A percentile compares a stretch with the other conserved stretches of the same genome.
These are phyloP conservation scores for Trypanosoma brucei DNA, from an alignment of 208 protist species.

Conservation along the genomic window DNA sequence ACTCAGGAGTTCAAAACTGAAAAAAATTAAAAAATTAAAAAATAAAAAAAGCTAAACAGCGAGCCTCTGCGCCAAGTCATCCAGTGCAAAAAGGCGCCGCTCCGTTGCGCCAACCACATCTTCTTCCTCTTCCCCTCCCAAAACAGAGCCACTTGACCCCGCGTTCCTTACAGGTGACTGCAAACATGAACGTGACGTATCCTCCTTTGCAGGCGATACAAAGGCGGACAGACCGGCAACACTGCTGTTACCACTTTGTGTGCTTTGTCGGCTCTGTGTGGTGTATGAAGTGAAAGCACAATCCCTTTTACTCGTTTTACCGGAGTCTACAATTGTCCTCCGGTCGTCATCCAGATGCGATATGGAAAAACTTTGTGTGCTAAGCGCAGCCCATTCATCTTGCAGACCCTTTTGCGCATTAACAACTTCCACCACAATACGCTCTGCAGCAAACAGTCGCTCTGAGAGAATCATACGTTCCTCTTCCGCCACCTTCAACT, in stretches of 20 bases:
- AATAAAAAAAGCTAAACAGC: neutral
- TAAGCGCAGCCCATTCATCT: neutral
- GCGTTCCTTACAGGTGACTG: neutral
- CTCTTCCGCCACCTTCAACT: conserved; percentile 1
- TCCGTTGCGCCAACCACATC: neutral
- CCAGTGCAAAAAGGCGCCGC: conserved; percentile 8
- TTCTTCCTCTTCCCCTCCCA: neutral
- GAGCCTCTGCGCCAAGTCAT: conserved; percentile 11
- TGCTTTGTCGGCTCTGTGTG: neutral
- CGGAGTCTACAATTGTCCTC: neutral
- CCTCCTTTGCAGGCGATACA: neutral
- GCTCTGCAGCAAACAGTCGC: neutral
- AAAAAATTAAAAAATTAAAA: no score
- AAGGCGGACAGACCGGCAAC: neutral
- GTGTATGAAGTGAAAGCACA: neutral
- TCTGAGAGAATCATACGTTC: conserved; percentile 5
- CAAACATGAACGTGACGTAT: neutral
- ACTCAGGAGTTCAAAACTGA: no score
- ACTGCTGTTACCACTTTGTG: neutral
- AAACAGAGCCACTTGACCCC: neutral
- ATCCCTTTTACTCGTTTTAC: neutral
- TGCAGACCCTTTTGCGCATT: neutral
- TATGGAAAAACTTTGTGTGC: neutral
- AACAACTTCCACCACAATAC: conserved; percentile 2
- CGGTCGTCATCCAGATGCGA: neutral